Evolutionary conservation across 495 filamentous ascomycete genomes (phyloP), one percentile per base, ranked within the genome.

Genomic region (Penicillium paradoxum): DNA sequence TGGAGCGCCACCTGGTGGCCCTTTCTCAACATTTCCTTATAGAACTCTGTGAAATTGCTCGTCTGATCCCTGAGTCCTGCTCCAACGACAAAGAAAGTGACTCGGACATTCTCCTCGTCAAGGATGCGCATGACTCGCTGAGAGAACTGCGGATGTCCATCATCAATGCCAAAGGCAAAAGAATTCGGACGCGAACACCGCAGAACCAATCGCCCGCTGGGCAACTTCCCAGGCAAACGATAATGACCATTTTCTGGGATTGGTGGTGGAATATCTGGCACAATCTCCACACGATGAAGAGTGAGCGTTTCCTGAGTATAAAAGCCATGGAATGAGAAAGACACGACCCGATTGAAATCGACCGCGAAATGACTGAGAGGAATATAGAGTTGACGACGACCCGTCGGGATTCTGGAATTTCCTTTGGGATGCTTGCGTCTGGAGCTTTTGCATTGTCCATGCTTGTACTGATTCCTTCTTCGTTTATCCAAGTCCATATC

Each of bases 121-220:
- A 91, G 72, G 29, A 86, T 82, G 21, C 76, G 60, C 77, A 88
- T 82, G 32, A 91, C 82, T 53, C 79, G 60, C 56, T 82, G 74
- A 5, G 86, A 84, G 51, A 74, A 76, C 29, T 71, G 51, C 6
- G 87, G 87, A 53, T 80, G 72, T 6, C 87, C 87, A 66, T 91
- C 87, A 65, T 91, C 87, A 58, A 91, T 91, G 45, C 87, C 87
- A 64, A 91, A 88, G 0, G 87, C 87, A 65, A 91, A 89, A 0
- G 79, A 83, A 61, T 88, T 86, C 40, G 87, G 85, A 8, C 84
- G 75, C 33, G 75, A 83, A 74, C 87, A 90, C 10, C 77, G 70
- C 53, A 89, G 83, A 32, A 83, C 67, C 32, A 90, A 66, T 3
- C 67, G 71, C 4, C 85, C 86, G 0, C 75, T 84, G 0, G 83